A percentile compares a stretch with the other conserved stretches of the same genome.
phyloP scores from a whole-genome alignment of 345 rosid genomes.

The Raphanus sativus region DNA sequence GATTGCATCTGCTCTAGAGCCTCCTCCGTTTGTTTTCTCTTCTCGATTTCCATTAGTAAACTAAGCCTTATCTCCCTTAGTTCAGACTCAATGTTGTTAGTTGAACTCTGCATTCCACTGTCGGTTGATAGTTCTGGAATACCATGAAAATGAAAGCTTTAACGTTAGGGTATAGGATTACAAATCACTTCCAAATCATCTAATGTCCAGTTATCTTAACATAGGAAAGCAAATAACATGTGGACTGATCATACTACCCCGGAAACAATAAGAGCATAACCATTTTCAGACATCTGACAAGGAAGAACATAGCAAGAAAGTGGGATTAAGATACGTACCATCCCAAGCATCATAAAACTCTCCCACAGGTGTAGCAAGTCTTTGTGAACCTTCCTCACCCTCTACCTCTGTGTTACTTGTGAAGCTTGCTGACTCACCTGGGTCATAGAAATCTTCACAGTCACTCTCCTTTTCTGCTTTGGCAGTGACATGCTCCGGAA shows the following conservation, averaged over 20 bases:
- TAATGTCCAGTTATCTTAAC: too few species aligned
- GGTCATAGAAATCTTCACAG: slow-evolving; percentile 63
- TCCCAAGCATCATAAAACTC: slow-evolving; percentile 85
- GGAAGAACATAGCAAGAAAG: not conserved
- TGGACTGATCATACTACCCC: too few species aligned
- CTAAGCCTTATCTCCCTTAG: slow-evolving; percentile 58
- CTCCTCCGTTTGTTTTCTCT: slow-evolving; percentile 71
- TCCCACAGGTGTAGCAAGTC: slow-evolving; percentile 52
- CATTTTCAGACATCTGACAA: not conserved
- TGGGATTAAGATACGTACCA: slow-evolving; percentile 46
- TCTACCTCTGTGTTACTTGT: slow-evolving; percentile 51
- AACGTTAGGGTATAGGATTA: not conserved
- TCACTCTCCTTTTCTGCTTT: slow-evolving; percentile 49
- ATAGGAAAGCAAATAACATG: too few species aligned
- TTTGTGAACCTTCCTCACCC: slow-evolving; percentile 41
- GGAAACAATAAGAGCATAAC: slow-evolving; percentile 5
- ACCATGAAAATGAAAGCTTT: slow-evolving; percentile 2
- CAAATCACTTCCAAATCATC: too few species aligned
- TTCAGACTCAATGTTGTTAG: slow-evolving; percentile 52
- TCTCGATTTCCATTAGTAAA: slow-evolving; percentile 70
- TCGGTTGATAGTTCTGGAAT: slow-evolving; percentile 65
- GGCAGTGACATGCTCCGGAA: slow-evolving; percentile 27
- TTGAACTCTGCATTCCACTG: slow-evolving; percentile 50
- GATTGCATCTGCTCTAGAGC: slow-evolving; percentile 49
- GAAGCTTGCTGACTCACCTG: slow-evolving; percentile 60